A percentile compares a stretch with the other conserved stretches of the same genome.
Conservation (phyloP, 176 grass and related monocot genomes). For the Saccharum spontaneum region DNA sequence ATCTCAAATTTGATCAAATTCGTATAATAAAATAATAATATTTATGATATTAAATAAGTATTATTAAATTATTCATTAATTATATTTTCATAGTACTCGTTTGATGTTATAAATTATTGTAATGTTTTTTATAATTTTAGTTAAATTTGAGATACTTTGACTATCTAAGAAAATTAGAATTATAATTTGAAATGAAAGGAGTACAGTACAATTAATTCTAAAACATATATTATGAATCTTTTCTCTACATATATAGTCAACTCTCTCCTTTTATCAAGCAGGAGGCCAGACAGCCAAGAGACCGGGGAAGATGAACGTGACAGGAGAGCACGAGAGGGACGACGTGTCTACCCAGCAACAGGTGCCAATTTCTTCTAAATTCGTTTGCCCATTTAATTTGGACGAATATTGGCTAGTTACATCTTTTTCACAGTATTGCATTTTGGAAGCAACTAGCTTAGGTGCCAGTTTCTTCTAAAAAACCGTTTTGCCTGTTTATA, state of each 20-base stretch:
- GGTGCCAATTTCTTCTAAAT: slow-evolving; percentile 16
- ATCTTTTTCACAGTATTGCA: background rate
- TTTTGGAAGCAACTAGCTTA: background rate
- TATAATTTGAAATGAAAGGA: too few species aligned
- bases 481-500: too few species aligned
- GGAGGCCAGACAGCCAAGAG: background rate
- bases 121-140: too few species aligned
- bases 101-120: too few species aligned
- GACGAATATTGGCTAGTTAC: background rate
- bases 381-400: background rate
- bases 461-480: background rate
- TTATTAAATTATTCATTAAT: too few species aligned
- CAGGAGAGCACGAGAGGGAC: background rate
- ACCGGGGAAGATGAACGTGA: background rate
- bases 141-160: too few species aligned
- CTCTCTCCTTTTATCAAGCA: background rate
- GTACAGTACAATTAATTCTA: background rate
- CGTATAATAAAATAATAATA: too few species aligned
- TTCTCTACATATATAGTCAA: background rate
- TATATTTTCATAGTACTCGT: too few species aligned
- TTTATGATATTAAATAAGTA: too few species aligned
- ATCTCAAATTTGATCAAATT: too few species aligned
- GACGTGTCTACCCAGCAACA: slow-evolving; percentile 1
- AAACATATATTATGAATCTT: background rate
- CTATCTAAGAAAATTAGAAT: too few species aligned